Evolutionary conservation across 192 early-diverging fungal genomes (phyloP).

Genomic region (Coemansia sp.): DNA sequence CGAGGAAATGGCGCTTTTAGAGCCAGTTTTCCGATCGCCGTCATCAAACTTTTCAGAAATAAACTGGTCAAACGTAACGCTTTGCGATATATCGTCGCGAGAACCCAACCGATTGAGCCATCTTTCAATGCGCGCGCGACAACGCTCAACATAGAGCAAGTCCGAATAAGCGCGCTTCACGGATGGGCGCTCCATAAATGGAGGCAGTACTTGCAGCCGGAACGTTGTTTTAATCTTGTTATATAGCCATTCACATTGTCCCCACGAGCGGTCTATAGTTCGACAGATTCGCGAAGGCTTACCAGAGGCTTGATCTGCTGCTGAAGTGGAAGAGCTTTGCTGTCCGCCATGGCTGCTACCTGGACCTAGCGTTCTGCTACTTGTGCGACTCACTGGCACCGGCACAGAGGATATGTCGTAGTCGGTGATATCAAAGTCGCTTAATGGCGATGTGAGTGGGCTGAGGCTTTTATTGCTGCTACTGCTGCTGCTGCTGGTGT

Average conservation of each 20-base stretch:
- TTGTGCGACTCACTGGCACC: constrained; percentile 1
- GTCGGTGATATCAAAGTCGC: constrained; percentile 6
- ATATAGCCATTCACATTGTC: constrained; percentile 53
- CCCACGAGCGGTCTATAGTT: constrained; percentile 50
- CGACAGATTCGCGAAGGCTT: constrained; percentile 16
- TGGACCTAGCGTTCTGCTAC: neutral
- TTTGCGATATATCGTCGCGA: constrained; percentile 40
- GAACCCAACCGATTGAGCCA: constrained; percentile 51
- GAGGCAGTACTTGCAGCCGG: constrained; percentile 46
- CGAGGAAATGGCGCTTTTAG: constrained; percentile 42
- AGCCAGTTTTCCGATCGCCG: constrained; percentile 20
- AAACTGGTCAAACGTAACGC: constrained; percentile 43
- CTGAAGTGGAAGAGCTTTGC: neutral
- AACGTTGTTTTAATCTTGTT: constrained; percentile 34
- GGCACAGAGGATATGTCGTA: constrained; percentile 4
- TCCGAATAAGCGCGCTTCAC: constrained; percentile 14
- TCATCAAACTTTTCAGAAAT: constrained; percentile 32
- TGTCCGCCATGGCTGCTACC: neutral
- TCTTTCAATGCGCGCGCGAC: constrained; percentile 45
- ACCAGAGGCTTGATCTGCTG: neutral
- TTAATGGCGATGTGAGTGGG: constrained; percentile 6
- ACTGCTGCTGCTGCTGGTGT: neutral
- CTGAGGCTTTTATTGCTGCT: constrained; percentile 2
- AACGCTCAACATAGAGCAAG: constrained; percentile 34
- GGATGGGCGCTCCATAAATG: constrained; percentile 32